Percentiles rank a stretch among this genome's conserved stretches.
Conservation (phyloP, 495 filamentous ascomycete genomes). For the Penicillium subrubescens region DNA sequence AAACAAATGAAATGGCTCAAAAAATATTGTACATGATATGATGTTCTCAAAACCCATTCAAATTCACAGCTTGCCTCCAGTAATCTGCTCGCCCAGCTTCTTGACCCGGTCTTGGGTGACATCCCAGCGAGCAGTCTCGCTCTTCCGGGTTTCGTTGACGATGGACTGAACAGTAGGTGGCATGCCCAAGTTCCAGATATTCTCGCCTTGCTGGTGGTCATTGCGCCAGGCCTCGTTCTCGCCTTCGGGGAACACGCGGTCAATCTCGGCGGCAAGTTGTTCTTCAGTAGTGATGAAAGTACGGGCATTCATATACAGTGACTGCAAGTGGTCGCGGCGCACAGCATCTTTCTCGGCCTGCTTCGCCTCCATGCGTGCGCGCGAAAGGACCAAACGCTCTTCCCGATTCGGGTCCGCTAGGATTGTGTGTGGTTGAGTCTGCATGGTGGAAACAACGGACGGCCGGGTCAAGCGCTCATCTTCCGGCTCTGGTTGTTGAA, state of each 20-base stretch:
- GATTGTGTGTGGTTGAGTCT: constrained; percentile 35
- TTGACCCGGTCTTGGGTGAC: constrained; percentile 59
- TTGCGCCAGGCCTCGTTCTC: constrained; percentile 51
- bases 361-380: constrained; percentile 38
- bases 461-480: constrained; percentile 64
- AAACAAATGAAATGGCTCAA: constrained; percentile 23
- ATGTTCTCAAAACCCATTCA: constrained; percentile 27
- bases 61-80: constrained; percentile 65
- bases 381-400: constrained; percentile 46
- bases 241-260: constrained; percentile 59
- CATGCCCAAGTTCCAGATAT: constrained; percentile 59
- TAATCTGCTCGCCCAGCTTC: constrained; percentile 67
- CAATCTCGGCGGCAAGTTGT: constrained; percentile 63
- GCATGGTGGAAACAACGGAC: constrained; percentile 47
- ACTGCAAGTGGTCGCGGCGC: constrained; percentile 54
- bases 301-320: constrained; percentile 65
- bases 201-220: constrained; percentile 46
- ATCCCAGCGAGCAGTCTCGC: constrained; percentile 41
- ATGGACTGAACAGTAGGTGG: constrained; percentile 53
- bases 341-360: constrained; percentile 41
- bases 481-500: constrained; percentile 54
- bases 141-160: constrained; percentile 35
- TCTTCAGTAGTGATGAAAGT: constrained; percentile 65
- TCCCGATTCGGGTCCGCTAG: constrained; percentile 53
- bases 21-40: constrained; percentile 36